Evolutionary conservation across 805 yeast genomes (phyloP).

Genomic region (Barnettozyma populi): DNA sequence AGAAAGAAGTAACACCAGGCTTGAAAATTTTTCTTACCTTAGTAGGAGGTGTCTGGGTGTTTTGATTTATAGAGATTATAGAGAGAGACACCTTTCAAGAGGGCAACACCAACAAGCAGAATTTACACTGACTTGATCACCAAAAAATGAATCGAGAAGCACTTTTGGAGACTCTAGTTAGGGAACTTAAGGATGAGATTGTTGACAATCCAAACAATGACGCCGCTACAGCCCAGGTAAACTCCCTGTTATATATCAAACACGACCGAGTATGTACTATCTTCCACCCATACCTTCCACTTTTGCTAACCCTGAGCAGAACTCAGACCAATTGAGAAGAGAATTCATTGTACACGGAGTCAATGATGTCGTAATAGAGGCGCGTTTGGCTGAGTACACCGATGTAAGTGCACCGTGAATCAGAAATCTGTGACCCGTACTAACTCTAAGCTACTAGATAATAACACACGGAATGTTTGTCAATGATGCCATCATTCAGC

Average conservation of each 20-base stretch:
- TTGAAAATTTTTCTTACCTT: neutral
- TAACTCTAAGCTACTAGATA: neutral
- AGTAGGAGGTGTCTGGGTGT: neutral
- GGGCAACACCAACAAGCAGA: neutral
- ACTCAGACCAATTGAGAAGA: constrained; percentile 6
- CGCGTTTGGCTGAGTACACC: constrained; percentile 2
- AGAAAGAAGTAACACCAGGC: neutral
- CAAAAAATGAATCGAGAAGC: neutral
- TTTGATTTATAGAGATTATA: no score
- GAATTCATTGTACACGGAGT: neutral
- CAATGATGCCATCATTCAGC: constrained; percentile 8
- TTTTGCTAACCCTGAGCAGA: neutral
- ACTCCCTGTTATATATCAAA: constrained; percentile 8
- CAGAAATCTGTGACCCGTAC: neutral
- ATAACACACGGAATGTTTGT: constrained; percentile 8
- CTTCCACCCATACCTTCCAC: neutral
- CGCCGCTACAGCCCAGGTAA: constrained; percentile 10
- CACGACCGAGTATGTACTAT: constrained; percentile 11
- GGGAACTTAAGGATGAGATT: constrained; percentile 1
- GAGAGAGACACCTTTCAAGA: neutral
- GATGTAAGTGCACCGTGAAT: constrained; percentile 4
- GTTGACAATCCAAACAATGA: neutral
- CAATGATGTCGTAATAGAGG: neutral
- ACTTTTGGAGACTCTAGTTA: neutral
- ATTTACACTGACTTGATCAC: neutral